phyloP scores from a whole-genome alignment of 176 grass and related monocot genomes.

The Ensete ventricosum region DNA sequence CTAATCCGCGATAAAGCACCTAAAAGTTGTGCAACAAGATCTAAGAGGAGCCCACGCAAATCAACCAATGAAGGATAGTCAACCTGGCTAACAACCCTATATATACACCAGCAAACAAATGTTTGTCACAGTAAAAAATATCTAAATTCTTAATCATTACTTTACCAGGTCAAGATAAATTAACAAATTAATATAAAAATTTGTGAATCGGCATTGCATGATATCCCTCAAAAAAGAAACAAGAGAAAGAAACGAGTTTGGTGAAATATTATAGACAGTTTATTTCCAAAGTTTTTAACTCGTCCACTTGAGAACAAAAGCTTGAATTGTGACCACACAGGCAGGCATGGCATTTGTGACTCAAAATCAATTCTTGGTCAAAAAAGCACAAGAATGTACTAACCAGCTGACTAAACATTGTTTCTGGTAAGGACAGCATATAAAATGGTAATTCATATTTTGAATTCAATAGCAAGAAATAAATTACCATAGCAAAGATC shows the following conservation, averaged over 20 bases:
- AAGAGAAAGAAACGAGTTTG: too few relatives aligned
- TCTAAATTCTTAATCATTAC: not conserved
- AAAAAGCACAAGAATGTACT: too few relatives aligned
- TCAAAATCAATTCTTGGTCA: too few relatives aligned
- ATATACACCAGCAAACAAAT: not conserved
- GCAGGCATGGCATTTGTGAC: too few relatives aligned
- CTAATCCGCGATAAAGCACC: conserved; percentile 93
- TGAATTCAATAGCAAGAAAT: not conserved
- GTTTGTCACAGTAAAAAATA: not conserved
- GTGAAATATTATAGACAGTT: too few relatives aligned
- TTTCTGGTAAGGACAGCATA: too few relatives aligned
- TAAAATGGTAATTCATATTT: not conserved
- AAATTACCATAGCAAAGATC: not conserved
- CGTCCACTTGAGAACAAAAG: too few relatives aligned
- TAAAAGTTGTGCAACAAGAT: conserved; percentile 88
- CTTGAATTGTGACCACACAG: too few relatives aligned
- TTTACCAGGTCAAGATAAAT: not conserved
- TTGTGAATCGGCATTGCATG: too few relatives aligned
- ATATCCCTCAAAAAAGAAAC: too few relatives aligned
- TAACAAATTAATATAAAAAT: not conserved
- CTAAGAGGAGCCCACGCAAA: conserved; percentile 83
- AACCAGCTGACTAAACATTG: too few relatives aligned
- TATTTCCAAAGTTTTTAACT: too few relatives aligned
- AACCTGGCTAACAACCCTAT: conserved; percentile 85
- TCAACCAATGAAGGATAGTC: conserved; percentile 98